These are phyloP conservation scores for Geotrichum candidum DNA, from an alignment of 1,139 yeast species.

Conservation along the genomic window DNA sequence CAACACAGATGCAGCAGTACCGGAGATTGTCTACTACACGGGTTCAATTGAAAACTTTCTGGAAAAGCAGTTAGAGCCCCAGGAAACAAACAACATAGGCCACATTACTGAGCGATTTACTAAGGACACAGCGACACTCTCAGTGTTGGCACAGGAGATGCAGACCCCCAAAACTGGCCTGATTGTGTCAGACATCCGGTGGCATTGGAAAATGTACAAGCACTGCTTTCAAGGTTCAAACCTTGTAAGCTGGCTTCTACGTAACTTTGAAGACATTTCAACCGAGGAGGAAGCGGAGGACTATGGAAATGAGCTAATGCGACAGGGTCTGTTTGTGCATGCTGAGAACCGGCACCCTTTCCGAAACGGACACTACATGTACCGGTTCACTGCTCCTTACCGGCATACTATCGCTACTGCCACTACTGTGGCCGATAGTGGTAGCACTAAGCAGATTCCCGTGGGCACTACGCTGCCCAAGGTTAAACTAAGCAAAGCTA, in stretches of 20 bases:
- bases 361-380: constrained; percentile 88
- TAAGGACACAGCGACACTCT: constrained; percentile 34
- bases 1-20: constrained; percentile 41
- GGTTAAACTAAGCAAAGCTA: constrained; percentile 51
- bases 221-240: constrained; percentile 83
- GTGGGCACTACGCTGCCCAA: constrained; percentile 24
- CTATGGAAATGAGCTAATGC: constrained; percentile 76
- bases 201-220: constrained; percentile 81
- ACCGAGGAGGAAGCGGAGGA: constrained; percentile 74
- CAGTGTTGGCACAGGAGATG: constrained; percentile 56
- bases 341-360: constrained; percentile 80
- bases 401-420: not conserved
- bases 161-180: constrained; percentile 57
- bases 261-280: constrained; percentile 69
- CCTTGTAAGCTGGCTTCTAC: constrained; percentile 76
- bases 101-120: constrained; percentile 29
- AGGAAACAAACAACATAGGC: constrained; percentile 22
- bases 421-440: not conserved
- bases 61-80: constrained; percentile 42
- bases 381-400: constrained; percentile 45
- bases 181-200: constrained; percentile 65
- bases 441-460: not conserved
- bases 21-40: constrained; percentile 81
- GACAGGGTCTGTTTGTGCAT: constrained; percentile 63
- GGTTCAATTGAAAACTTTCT: constrained; percentile 70